A percentile compares a stretch with the other conserved stretches of the same genome.
These are phyloP conservation scores for Pythium oligandrum DNA, from an alignment of 352 stramenopile genomes.

Conservation along the genomic window DNA sequence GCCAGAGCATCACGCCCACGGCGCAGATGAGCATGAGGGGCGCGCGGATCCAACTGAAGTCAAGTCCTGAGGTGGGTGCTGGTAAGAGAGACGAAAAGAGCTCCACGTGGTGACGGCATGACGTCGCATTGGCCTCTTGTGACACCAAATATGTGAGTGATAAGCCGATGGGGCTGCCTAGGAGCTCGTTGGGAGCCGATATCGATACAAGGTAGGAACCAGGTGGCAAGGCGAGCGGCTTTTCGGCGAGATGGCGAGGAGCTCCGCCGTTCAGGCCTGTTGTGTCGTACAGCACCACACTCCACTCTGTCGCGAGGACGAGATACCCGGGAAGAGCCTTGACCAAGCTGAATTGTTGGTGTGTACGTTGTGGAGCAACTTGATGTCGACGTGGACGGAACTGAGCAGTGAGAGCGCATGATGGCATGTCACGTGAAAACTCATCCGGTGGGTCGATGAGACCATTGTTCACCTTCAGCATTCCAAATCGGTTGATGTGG, in stretches of 20 bases:
- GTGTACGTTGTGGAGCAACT: constrained; percentile 2
- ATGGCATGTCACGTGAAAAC: constrained; percentile 6
- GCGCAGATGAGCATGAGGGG: constrained; percentile 37
- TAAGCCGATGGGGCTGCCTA: constrained; percentile 5
- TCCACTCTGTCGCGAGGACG: constrained; percentile 9
- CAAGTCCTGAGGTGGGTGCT: constrained; percentile 15
- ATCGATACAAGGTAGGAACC: constrained; percentile 3
- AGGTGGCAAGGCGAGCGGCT: not conserved
- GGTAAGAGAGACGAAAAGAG: constrained; percentile 22
- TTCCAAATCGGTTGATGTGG: constrained; percentile 19
- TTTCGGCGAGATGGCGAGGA: constrained; percentile 21
- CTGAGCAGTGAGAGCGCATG: constrained; percentile 10
- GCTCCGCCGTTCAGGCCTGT: not conserved
- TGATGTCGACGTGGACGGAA: constrained; percentile 7
- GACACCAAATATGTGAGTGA: not conserved
- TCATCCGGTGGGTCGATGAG: not conserved
- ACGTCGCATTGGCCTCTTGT: not conserved
- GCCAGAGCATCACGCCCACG: constrained; percentile 37
- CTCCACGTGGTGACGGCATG: constrained; percentile 14
- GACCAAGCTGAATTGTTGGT: constrained; percentile 4
- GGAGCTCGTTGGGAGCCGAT: constrained; percentile 11
- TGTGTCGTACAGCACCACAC: constrained; percentile 26
- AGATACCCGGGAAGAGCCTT: constrained; percentile 24
- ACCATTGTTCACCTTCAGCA: constrained; percentile 14
- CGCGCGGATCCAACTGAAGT: constrained; percentile 31